Base-by-base conservation (phyloP, 495 filamentous ascomycete species). In the Penicillium robsamsonii region DNA sequence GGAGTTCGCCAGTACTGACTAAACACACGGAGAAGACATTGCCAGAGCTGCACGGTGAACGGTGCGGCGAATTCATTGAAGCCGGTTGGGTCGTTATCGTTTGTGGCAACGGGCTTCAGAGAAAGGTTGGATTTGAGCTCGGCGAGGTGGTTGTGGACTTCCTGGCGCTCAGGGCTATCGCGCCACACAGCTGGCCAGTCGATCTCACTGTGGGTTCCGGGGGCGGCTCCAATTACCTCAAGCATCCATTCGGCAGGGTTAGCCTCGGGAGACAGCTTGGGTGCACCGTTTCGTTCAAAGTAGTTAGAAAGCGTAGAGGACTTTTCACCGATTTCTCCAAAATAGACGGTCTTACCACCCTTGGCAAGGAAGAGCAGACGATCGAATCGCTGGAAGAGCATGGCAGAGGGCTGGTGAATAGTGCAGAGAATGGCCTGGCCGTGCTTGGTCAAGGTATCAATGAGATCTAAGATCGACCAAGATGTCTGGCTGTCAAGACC, bases 201-300 rank as follows among this genome's bases (percentile, higher is more conserved):
- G 53, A 88, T 82, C 41, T 89, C 82, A 53, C 84, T 88, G 57
- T 80, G 68, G 13, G 84, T 84, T 51, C 90, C 90, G n/a, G 92
- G 92, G 1, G 92, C 92, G 25, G 91, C 91, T 57, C 92, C 93
- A 64, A 93, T 96, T 46, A 91, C 87, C 65, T 96, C 91, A 35
- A 97, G 78, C 90, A 97, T 96, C 89, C 90, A 96, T 73, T 97
- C 93, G 18, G 93, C 93, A 27, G 91, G 91, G 58, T 82, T 96
- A n/a, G 90, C 88, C 15, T 88, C 85, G 66, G 65, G 10, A 81
- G 89, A 73, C 81, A 96, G 60, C 62, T 83, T 77, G 18, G 79
- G 73, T 4, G 87, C 89, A 45, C 92, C 87, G 64, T 92, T 87
- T 46, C 79, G 76, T 71, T 94, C 88, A 60, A 96, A 96, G 72